A percentile compares a stretch with the other conserved stretches of the same genome.
Conservation (phyloP, 2,329 filamentous ascomycete genomes). For the Colletotrichum australisinense region DNA sequence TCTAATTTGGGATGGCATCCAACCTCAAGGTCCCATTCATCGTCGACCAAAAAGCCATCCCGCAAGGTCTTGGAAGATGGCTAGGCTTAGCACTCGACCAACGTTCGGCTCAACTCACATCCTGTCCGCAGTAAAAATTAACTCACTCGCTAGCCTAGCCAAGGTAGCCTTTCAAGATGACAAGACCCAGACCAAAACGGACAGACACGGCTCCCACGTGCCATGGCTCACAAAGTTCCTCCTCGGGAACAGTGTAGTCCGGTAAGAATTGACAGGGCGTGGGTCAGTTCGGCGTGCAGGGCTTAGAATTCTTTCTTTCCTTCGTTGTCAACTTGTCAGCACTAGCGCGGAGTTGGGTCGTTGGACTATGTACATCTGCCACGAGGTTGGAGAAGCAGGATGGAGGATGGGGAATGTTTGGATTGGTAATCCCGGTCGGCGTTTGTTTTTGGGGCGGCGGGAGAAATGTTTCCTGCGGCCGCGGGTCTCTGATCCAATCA, state of each 20-base stretch:
- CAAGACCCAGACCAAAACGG: background rate
- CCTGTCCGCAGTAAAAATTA: background rate
- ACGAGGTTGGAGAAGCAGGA: background rate
- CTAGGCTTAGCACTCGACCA: background rate
- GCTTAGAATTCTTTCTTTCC: background rate
- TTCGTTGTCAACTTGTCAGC: conserved; percentile 27
- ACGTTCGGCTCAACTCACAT: background rate
- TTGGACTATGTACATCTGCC: background rate
- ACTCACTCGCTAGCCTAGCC: background rate
- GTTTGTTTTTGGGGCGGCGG: background rate
- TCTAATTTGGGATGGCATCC: conserved; percentile 23
- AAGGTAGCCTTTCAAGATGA: background rate
- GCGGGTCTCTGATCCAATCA: background rate
- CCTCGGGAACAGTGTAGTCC: conserved; percentile 16
- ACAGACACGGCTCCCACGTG: background rate
- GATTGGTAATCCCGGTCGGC: background rate
- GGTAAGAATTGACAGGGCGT: conserved; percentile 1
- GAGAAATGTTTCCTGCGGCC: background rate
- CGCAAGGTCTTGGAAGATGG: background rate
- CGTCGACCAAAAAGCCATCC: conserved; percentile 3
- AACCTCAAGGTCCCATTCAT: conserved; percentile 4
- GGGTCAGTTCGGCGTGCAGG: too few species aligned
- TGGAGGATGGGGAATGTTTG: background rate
- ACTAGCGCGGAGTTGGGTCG: conserved; percentile 1
- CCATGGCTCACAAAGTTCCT: background rate